A percentile compares a stretch with the other conserved stretches of the same genome.
Conservation (phyloP, 2,329 filamentous ascomycete species). For the Xylaria sp. region DNA sequence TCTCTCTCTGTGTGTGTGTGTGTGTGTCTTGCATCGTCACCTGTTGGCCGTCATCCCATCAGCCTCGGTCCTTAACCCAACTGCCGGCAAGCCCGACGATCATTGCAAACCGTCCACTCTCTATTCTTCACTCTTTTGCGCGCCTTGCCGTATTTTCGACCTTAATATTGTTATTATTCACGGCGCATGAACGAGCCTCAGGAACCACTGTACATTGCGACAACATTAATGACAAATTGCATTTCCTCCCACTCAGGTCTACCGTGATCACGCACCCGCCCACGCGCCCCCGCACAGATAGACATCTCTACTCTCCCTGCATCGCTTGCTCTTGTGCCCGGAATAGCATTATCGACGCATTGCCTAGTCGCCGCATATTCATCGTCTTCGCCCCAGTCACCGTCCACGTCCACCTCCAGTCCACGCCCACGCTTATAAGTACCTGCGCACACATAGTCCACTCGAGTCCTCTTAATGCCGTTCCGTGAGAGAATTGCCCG, state of each 20-base stretch:
- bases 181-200: not conserved
- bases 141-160: not conserved
- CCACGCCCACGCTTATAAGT: not conserved
- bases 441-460: slow-evolving; percentile 5
- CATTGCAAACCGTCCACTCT: slow-evolving; percentile 1
- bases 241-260: not conserved
- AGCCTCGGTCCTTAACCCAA: slow-evolving; percentile 21
- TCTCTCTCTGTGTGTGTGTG: no score
- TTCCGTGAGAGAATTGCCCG: slow-evolving; percentile 48
- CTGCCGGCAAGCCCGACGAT: slow-evolving; percentile 8
- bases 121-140: slow-evolving; percentile 1
- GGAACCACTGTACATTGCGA: slow-evolving; percentile 4
- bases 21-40: slow-evolving; percentile 34
- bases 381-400: not conserved
- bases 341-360: slow-evolving; percentile 6
- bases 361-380: not conserved
- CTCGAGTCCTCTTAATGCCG: slow-evolving; percentile 43
- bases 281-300: slow-evolving; percentile 13
- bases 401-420: not conserved
- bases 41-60: slow-evolving; percentile 17
- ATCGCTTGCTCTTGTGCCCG: no score
- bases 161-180: not conserved
- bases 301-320: not conserved
- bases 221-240: slow-evolving; percentile 25
- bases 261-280: slow-evolving; percentile 11